Percentiles rank a stretch among this genome's conserved stretches.
Conservation (phyloP, 2,329 filamentous ascomycete genomes). For the Didymella keratinophila region DNA sequence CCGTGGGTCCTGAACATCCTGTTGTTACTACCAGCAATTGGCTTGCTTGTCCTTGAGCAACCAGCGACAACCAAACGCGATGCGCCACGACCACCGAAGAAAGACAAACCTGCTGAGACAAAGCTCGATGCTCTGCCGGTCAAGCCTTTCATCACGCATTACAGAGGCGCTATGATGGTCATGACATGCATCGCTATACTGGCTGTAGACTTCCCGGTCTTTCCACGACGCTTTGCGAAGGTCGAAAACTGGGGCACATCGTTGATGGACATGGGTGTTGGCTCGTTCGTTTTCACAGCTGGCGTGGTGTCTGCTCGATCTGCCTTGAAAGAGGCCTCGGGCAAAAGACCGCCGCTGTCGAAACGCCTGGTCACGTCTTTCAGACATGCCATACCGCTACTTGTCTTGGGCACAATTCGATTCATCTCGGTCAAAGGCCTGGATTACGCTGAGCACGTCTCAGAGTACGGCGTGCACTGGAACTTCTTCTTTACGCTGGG, state of each 20-base stretch:
- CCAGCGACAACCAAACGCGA: slow-evolving; percentile 26
- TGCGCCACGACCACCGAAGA: slow-evolving; percentile 33
- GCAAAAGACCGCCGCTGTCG: slow-evolving; percentile 58
- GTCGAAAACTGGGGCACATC: slow-evolving; percentile 99
- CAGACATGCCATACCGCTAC: slow-evolving; percentile 82
- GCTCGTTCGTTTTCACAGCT: slow-evolving; percentile 94
- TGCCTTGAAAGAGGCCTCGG: slow-evolving; percentile 72
- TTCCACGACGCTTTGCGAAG: slow-evolving; percentile 94
- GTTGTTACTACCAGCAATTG: slow-evolving; percentile 73
- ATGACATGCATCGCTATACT: slow-evolving; percentile 90
- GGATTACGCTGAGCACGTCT: slow-evolving; percentile 96
- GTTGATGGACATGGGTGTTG: slow-evolving; percentile 97
- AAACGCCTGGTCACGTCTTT: slow-evolving; percentile 71
- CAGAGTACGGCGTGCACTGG: slow-evolving; percentile 98
- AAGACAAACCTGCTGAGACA: slow-evolving; percentile 25
- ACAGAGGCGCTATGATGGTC: slow-evolving; percentile 90
- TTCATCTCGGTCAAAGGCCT: slow-evolving; percentile 90
- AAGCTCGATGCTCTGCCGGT: slow-evolving; percentile 68
- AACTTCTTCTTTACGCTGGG: slow-evolving; percentile 99
- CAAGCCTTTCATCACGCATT: slow-evolving; percentile 92
- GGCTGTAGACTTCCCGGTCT: slow-evolving; percentile 94
- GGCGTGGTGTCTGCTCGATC: slow-evolving; percentile 89
- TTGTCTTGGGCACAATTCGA: slow-evolving; percentile 80
- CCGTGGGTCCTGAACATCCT: slow-evolving; percentile 78
- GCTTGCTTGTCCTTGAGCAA: slow-evolving; percentile 62